Evolutionary conservation across 148 eudicot species (phyloP), one percentile per base, ranked within the genome.

Genomic region (Drosera capensis): DNA sequence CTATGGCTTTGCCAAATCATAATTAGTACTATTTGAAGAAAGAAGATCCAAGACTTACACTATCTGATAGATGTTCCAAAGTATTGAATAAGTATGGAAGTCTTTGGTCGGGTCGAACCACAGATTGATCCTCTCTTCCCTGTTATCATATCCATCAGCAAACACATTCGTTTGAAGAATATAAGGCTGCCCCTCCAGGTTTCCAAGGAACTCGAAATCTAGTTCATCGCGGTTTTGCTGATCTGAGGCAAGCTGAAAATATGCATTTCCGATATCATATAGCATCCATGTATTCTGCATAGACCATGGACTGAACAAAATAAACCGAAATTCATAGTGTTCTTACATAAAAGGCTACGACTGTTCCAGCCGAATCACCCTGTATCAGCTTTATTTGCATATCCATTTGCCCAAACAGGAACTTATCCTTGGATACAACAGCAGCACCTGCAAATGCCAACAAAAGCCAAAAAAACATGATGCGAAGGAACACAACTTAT

Each of bases 71-170:
- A 71, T 45, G 48, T 86, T 86, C 96, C 96, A 86, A 23, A 78
- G 47, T 26, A 86, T 63, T 22, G 96, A 75, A 54, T 86, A 86
- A 43, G 96, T 81, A 49, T 86, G 96, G 50, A 78, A 86, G 45
- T 81, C 81, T 38, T 48, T 20, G 2, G 87, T 78, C 14, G 96
- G 96, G 68, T 86, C 96, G 56, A 86, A 86, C 96, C 96, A 86
- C 18, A 86, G 55, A 51, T 58, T 42, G 37, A 81, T 55, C 20
- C 96, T 69, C 49, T 81, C 81, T 64, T 81, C 96, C 52, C 75
- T 73, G 34, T 75, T 55, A n/a, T 65, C 93, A 30, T 54, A 57
- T 15, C 96, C 93, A 58, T 78, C 68, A 11, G 71, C 72, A 38
- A 59, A 81, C 25, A 86, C 74, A 66, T 81, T 86, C 31, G 96